Percentiles rank a stretch among this genome's conserved stretches.
These are phyloP conservation scores for Coemansia sp. DNA, from an alignment of 371 early-diverging fungal genomes.

Conservation along the genomic window DNA sequence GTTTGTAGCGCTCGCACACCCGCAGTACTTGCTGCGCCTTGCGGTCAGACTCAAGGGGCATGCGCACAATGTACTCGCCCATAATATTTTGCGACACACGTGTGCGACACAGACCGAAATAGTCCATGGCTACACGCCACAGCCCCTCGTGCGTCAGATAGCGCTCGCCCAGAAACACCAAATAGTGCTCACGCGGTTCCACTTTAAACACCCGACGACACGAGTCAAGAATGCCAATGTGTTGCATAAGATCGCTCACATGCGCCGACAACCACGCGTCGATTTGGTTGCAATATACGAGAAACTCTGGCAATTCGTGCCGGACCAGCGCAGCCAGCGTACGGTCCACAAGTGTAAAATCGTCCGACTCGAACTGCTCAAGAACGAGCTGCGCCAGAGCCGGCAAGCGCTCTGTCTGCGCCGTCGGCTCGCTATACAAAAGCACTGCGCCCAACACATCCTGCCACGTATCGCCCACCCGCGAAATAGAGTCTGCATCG, in stretches of 20 bases:
- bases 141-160: conserved; percentile 30
- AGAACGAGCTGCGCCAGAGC: conserved; percentile 6
- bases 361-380: conserved; percentile 27
- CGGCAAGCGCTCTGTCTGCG: conserved; percentile 37
- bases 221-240: conserved; percentile 26
- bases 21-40: conserved; percentile 39
- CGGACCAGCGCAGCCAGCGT: conserved; percentile 33
- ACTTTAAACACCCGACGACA: conserved; percentile 29
- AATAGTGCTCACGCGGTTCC: conserved; percentile 42
- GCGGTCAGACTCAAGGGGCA: conserved; percentile 35
- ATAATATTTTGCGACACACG: conserved; percentile 5
- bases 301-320: conserved; percentile 41
- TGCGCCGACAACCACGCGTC: conserved; percentile 47
- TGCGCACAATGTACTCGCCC: conserved; percentile 29
- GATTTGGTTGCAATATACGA: conserved; percentile 33
- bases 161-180: conserved; percentile 30
- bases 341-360: conserved; percentile 28
- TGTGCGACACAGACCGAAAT: conserved; percentile 20
- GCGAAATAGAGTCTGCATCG: conserved; percentile 17
- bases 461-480: conserved; percentile 31
- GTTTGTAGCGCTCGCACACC: conserved; percentile 14
- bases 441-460: conserved; percentile 39
- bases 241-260: conserved; percentile 32
- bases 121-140: conserved; percentile 46
- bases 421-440: conserved; percentile 42